These are phyloP conservation scores for Metschnikowia koreensis DNA, from an alignment of 805 yeast species.

Conservation along the genomic window DNA sequence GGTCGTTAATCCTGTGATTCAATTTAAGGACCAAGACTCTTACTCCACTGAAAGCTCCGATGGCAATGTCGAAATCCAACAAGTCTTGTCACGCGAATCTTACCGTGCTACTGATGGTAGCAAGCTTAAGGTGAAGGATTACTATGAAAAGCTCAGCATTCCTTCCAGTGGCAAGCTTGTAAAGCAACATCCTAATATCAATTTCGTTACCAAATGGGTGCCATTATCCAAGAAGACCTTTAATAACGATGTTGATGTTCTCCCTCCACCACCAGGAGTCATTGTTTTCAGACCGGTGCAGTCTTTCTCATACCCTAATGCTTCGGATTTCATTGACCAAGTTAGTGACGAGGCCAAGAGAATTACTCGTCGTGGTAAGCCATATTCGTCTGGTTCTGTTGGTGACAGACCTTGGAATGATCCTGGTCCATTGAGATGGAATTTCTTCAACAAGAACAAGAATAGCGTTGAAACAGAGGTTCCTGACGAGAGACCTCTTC, in stretches of 20 bases:
- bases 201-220: slow-evolving; percentile 65
- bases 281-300: slow-evolving; percentile 82
- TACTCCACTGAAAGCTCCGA: slow-evolving; percentile 21
- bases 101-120: slow-evolving; percentile 24
- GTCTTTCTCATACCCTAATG: slow-evolving; percentile 77
- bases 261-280: slow-evolving; percentile 89
- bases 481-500: slow-evolving; percentile 56
- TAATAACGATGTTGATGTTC: slow-evolving; percentile 57
- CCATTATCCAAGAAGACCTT: slow-evolving; percentile 51
- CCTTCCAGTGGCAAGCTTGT: slow-evolving; percentile 25
- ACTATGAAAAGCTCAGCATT: slow-evolving; percentile 12
- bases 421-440: slow-evolving; percentile 60
- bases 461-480: slow-evolving; percentile 20
- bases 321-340: slow-evolving; percentile 67
- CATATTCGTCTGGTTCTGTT: slow-evolving; percentile 30
- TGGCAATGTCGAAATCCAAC: slow-evolving; percentile 41
- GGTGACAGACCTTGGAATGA: slow-evolving; percentile 90
- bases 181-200: slow-evolving; percentile 32
- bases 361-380: slow-evolving; percentile 59
- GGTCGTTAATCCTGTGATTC: slow-evolving; percentile 59
- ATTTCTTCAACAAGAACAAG: slow-evolving; percentile 21
- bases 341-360: slow-evolving; percentile 66
- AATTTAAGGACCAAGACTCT: slow-evolving; percentile 20
- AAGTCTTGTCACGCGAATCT: slow-evolving; percentile 36
- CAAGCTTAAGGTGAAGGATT: slow-evolving; percentile 21